Conservation (phyloP, 2,329 filamentous ascomycete genomes). For the Sphaceloma murrayae region DNA sequence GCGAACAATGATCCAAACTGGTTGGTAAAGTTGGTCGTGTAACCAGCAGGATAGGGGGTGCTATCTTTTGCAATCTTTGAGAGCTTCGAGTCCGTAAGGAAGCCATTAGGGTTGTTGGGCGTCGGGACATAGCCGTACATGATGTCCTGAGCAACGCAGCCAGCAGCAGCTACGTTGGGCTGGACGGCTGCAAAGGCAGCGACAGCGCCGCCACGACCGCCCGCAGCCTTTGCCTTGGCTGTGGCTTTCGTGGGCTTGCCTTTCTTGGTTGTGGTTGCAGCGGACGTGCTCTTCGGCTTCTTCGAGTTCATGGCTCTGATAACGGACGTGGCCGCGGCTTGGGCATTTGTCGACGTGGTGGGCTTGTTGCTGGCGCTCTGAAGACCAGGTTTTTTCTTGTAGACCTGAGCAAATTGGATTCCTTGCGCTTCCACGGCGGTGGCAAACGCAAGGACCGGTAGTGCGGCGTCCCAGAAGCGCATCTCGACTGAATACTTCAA, state of each 20-base stretch:
- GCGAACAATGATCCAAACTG: conserved; percentile 17
- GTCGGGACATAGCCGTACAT: conserved; percentile 15
- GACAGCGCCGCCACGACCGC: conserved; percentile 1
- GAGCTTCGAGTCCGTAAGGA: conserved; percentile 17
- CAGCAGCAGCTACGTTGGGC: background rate
- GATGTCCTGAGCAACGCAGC: conserved; percentile 10
- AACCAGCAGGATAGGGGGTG: conserved; percentile 18
- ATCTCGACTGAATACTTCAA: background rate
- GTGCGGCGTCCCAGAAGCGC: conserved; percentile 13
- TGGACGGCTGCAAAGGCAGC: conserved; percentile 6
- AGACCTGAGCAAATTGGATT: conserved; percentile 10
- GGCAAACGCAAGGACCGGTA: conserved; percentile 8
- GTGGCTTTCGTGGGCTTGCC: conserved; percentile 3
- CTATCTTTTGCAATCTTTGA: conserved; percentile 15
- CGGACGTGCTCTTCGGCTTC: background rate
- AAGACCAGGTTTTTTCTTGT: conserved; percentile 13
- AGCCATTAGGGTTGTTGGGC: conserved; percentile 17
- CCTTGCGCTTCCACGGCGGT: conserved; percentile 13
- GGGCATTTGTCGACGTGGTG: background rate
- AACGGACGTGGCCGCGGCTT: background rate
- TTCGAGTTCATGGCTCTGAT: background rate
- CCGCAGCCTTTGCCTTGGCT: background rate
- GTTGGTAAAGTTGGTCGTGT: conserved; percentile 18
- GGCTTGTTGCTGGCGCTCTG: background rate
- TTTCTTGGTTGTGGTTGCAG: conserved; percentile 4